A percentile compares a stretch with the other conserved stretches of the same genome.
These are phyloP conservation scores for Strobilomyces dryophilus DNA, from an alignment of 768 basidiomycete genomes.

Conservation along the genomic window DNA sequence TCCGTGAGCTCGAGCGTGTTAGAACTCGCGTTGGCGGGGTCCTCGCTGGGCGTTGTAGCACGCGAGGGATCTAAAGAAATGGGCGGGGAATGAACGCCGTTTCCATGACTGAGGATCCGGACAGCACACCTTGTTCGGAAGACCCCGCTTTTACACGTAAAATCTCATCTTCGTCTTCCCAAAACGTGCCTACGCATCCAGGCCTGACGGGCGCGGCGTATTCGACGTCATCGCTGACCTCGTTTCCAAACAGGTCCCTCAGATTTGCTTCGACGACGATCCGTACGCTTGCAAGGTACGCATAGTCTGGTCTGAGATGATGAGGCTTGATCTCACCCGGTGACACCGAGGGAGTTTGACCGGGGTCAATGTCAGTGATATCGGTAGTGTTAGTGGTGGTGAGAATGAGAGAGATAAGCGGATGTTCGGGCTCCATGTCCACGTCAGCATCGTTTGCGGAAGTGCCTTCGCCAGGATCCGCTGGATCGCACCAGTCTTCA, in stretches of 20 bases:
- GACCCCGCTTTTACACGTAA: neutral
- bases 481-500: conserved; percentile 18
- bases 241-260: conserved; percentile 31
- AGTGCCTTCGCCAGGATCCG: neutral
- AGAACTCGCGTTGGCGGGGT: neutral
- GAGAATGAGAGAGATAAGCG: conserved; percentile 12
- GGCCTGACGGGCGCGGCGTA: neutral
- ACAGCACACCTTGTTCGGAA: conserved; percentile 3
- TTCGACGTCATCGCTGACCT: neutral
- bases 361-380: neutral
- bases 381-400: neutral
- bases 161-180: conserved; percentile 26
- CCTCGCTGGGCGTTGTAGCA: neutral
- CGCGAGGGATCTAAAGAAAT: neutral
- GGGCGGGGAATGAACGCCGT: neutral
- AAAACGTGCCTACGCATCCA: conserved; percentile 20
- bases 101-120: neutral
- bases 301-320: conserved; percentile 45
- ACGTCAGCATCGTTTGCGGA: neutral
- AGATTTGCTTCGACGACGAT: conserved; percentile 51
- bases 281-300: conserved; percentile 47
- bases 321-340: conserved; percentile 21
- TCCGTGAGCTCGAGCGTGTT: conserved; percentile 12
- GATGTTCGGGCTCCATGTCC: conserved; percentile 13
- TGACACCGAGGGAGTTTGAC: conserved; percentile 12